Conservation (phyloP, 257 asterid species). For the Osmanthus fragrans region DNA sequence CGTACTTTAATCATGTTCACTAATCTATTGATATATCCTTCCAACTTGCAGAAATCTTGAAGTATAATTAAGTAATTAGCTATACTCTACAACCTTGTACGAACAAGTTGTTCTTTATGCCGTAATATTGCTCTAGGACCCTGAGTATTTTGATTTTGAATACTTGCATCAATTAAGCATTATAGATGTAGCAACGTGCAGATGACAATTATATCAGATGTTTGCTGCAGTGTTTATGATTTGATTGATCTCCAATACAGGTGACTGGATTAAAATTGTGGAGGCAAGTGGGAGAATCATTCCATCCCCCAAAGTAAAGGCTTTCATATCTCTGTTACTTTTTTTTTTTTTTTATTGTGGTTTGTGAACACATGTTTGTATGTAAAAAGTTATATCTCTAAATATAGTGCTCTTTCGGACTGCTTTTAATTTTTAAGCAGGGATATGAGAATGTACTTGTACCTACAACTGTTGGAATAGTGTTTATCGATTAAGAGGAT, state of each 20-base stretch:
- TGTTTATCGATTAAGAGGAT: conserved; percentile 1
- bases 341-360: background rate
- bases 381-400: conserved; percentile 7
- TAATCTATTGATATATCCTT: background rate
- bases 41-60: background rate
- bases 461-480: background rate
- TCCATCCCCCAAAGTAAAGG: conserved; percentile 94
- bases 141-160: background rate
- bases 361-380: background rate
- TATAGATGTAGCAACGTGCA: background rate
- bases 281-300: conserved; percentile 97
- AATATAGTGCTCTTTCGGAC: background rate
- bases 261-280: conserved; percentile 95
- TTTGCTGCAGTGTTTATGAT: conserved; percentile 15
- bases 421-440: background rate
- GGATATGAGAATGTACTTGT: background rate
- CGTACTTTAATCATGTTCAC: background rate
- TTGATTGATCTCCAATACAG: conserved; percentile 37
- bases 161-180: conserved; percentile 7
- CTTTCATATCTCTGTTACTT: background rate
- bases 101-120: background rate
- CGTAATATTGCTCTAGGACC: background rate
- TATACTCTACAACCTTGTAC: background rate
- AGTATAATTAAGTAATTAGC: background rate
- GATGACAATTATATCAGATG: conserved; percentile 19